Evolutionary conservation across 139 green algal species (phyloP), one percentile per base, ranked within the genome.

Genomic region (Edaphochlamys debaryana): DNA sequence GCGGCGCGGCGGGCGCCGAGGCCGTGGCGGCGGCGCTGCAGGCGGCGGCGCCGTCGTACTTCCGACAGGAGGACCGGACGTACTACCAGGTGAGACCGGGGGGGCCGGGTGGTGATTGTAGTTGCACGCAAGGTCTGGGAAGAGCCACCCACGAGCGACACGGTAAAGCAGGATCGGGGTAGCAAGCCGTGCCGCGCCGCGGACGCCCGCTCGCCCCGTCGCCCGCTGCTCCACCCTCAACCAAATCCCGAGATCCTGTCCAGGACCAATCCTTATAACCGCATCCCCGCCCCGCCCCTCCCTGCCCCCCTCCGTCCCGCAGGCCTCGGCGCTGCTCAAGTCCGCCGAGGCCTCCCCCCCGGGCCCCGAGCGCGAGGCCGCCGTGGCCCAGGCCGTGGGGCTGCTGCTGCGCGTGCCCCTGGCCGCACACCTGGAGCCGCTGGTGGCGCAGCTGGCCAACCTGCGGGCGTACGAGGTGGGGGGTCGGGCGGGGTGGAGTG

Each of bases 41-140:
- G 79, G 40, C 56, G 1, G 82, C 87, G 23, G 94, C 90, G 79
- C 93, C 94, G 25, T 86, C 89, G 19, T 98, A 92, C 90, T 98
- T 98, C 88, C 90, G 86, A 54, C 92, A 95, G 69, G 90, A 95
- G 60, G 94, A 97, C 77, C 86, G 91, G 17, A 87, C 82, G 25
- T 97, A 95, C 86, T 96, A 96, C 89, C 86, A 92, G 67, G 95
- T 90, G 69, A 0, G 56, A 25, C 17, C 17, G 15, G 52, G 52
- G 52, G 52, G 17, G 29, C 4, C 4, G 52, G 9, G 13, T 54
- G 45, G 9, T 7, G 9, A 20, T 29, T 63, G 54, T 63, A 20
- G 54, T 15, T 30, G 4, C 30, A n/a, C n/a, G n/a, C n/a, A n/a
- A n/a, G 54, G 54, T 63, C 13, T 54, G 9, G 45, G 45, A 54